Percentiles rank a stretch among this genome's conserved stretches.
These are phyloP conservation scores for Fusarium sp. DNA, from an alignment of 2,329 filamentous ascomycete genomes.

Conservation along the genomic window DNA sequence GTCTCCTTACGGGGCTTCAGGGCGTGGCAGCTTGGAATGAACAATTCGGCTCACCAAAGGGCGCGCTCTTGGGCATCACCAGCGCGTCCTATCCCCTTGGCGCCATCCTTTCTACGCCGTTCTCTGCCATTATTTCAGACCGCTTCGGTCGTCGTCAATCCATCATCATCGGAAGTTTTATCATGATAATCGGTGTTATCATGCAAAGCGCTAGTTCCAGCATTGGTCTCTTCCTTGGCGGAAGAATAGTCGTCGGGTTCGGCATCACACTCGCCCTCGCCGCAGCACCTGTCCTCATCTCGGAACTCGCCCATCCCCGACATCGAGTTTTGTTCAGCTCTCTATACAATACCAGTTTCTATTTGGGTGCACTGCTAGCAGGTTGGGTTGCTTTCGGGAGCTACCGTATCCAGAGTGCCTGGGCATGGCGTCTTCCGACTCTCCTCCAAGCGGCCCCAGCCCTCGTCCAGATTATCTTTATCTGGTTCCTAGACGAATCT, in stretches of 20 bases:
- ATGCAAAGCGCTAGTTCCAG: constrained; percentile 20
- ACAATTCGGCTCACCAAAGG: constrained; percentile 53
- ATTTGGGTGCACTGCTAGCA: constrained; percentile 19
- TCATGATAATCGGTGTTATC: constrained; percentile 35
- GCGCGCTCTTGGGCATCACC: constrained; percentile 50
- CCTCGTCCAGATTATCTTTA: constrained; percentile 25
- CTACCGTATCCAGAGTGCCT: constrained; percentile 15
- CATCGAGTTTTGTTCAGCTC: constrained; percentile 31
- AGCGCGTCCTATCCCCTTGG: constrained; percentile 64
- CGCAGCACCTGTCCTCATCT: constrained; percentile 61
- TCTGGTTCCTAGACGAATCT: constrained; percentile 35
- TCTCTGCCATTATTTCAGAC: constrained; percentile 50
- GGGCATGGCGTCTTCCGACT: constrained; percentile 40
- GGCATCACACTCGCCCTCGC: constrained; percentile 68
- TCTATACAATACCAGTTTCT: constrained; percentile 16
- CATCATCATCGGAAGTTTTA: constrained; percentile 45
- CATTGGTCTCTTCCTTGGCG: constrained; percentile 66
- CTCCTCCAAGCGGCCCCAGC: constrained; percentile 31
- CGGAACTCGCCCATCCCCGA: constrained; percentile 32
- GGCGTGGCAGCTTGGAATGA: constrained; percentile 56
- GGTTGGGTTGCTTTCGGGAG: constrained; percentile 36
- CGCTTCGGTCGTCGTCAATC: constrained; percentile 49
- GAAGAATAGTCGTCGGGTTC: constrained; percentile 67
- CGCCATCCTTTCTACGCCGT: constrained; percentile 54
- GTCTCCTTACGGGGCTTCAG: constrained; percentile 65